Base-by-base conservation (phyloP, 164 flowering plant species). In the Buxus sempervirens region DNA sequence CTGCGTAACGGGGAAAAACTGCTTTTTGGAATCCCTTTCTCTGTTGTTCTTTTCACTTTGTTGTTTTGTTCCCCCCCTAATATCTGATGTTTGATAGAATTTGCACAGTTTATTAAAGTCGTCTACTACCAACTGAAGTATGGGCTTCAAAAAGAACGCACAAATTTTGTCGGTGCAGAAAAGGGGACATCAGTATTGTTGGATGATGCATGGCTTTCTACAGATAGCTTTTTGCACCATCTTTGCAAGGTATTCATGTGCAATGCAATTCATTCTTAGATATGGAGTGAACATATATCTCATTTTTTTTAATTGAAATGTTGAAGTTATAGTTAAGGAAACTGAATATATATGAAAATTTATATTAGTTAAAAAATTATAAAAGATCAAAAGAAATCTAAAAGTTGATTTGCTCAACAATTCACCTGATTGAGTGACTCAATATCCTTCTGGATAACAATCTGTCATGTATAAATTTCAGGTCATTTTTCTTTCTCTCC, bases 171-270 rank as follows among this genome's bases (percentile, higher is more conserved):
- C 64, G 68, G 62, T 67, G 70, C 41, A 21, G 80, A 80, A 70
- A 77, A 68, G 67, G 86, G 81, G 26, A 72, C 77, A 49, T 76
- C 89, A 24, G 60, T 84, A 16, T 61, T 87, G 69, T 66, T 94
- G 74, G 98, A 94, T 72, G 93, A 91, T 54, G 90, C 90, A 27
- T 94, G 89, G 96, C 78, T 94, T 36, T 79, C 89, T 13, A 69
- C 84, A 58, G 96, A 94, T 78, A 88, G 85, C 69, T 94, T 94
- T 80, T 68, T 91, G 75, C 82, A 84, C 72, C 90, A 60, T 67
- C 87, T 91, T 67, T 90, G 86, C 78, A 91, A 91, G 97, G 98
- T 90, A 78, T 41, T 60, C 20, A 49, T 69, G n/a, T 54, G 9
- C 12, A 25, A 26, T 63, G 19, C n/a, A n/a, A 23, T 58, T 28